These are phyloP conservation scores for Margaritispora aquatica DNA, from an alignment of 495 filamentous ascomycete species.

Conservation along the genomic window DNA sequence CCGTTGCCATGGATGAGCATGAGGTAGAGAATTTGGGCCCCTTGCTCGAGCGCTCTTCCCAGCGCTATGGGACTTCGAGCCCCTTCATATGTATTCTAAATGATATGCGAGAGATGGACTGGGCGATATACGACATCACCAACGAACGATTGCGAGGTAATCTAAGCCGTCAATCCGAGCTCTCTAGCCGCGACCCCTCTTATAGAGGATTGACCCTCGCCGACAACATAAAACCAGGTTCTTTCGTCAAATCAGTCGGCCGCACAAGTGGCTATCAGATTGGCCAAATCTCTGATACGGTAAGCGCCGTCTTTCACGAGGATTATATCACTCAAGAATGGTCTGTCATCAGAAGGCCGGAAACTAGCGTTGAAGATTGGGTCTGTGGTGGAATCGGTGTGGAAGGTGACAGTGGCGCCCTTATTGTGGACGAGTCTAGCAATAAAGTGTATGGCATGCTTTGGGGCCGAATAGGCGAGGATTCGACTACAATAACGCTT, in stretches of 20 bases:
- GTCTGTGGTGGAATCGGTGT: constrained; percentile 31
- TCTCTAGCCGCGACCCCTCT: no score
- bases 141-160: neutral
- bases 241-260: neutral
- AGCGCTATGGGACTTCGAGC: neutral
- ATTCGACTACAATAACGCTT: constrained; percentile 22
- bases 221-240: neutral
- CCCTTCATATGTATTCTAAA: neutral
- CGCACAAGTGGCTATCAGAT: constrained; percentile 1
- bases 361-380: constrained; percentile 19
- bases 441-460: constrained; percentile 30
- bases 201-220: neutral
- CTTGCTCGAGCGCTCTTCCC: neutral
- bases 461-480: constrained; percentile 29
- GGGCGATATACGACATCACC: neutral
- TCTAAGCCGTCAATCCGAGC: neutral
- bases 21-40: neutral
- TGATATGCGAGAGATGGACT: constrained; percentile 1
- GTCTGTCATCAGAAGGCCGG: constrained; percentile 1
- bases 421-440: constrained; percentile 26
- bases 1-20: neutral
- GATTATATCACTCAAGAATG: constrained; percentile 1
- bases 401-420: constrained; percentile 30
- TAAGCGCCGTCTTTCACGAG: constrained; percentile 2
- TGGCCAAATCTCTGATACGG: neutral